Percentiles rank a stretch among this genome's conserved stretches.
phyloP scores from a whole-genome alignment of 2,329 filamentous ascomycete species.

The Mycocentrospora acerina region DNA sequence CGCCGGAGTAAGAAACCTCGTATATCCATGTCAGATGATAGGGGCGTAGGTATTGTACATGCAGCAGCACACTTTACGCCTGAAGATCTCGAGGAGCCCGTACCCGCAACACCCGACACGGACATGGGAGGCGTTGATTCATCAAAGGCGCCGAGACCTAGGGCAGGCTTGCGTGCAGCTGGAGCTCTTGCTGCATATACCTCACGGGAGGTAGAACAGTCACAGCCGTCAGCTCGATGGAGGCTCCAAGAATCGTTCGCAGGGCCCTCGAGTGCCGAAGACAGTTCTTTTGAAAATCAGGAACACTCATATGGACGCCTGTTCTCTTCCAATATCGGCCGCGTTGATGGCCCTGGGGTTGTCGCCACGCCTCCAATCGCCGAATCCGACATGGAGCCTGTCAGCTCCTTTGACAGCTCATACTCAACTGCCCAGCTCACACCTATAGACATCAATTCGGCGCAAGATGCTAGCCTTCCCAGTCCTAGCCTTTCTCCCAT shows the following conservation, averaged over 20 bases:
- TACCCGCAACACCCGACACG: conserved; percentile 43
- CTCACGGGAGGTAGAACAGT: conserved; percentile 17
- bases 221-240: conserved; percentile 19
- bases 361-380: conserved; percentile 76
- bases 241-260: conserved; percentile 28
- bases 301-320: conserved; percentile 20
- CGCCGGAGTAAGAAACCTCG: conserved; percentile 55
- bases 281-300: conserved; percentile 12
- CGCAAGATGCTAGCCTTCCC: conserved; percentile 87
- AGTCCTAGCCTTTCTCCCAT: conserved; percentile 91
- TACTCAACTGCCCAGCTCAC: conserved; percentile 42
- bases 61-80: conserved; percentile 27
- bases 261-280: conserved; percentile 22
- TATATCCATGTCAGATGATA: conserved; percentile 24
- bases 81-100: conserved; percentile 36
- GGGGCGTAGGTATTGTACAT: conserved; percentile 16
- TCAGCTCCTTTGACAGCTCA: conserved; percentile 44
- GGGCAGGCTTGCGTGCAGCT: conserved; percentile 13
- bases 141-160: conserved; percentile 22
- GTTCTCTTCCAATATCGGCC: conserved; percentile 23
- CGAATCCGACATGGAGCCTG: conserved; percentile 68
- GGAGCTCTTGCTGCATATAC: conserved; percentile 20
- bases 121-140: conserved; percentile 29
- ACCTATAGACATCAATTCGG: conserved; percentile 67
- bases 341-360: conserved; percentile 48